Conservation (phyloP, 305 asterid species). For the Rubia tinctorum region DNA sequence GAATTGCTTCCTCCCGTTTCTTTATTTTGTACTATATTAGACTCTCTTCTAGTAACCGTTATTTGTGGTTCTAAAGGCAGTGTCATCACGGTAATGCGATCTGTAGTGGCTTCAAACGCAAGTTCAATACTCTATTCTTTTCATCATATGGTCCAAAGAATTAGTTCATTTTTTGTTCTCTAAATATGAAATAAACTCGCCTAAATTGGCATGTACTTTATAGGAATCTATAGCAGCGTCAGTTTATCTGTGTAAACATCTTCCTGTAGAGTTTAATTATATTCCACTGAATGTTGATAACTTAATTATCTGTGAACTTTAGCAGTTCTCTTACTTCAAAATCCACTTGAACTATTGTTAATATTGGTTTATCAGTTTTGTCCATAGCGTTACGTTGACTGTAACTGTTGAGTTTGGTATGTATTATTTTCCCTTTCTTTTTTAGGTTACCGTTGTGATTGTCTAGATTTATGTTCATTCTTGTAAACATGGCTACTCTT, state of each 20-base stretch:
- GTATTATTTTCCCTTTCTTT: too few relatives aligned
- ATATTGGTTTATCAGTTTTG: too few relatives aligned
- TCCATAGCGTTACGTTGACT: too few relatives aligned
- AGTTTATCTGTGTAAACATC: not conserved
- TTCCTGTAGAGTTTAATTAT: not conserved
- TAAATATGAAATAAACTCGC: not conserved
- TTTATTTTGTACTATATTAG: not conserved
- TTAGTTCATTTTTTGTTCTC: not conserved
- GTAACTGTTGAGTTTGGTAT: too few relatives aligned
- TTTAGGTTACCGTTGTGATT: too few relatives aligned
- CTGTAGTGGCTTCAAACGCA: constrained; percentile 95
- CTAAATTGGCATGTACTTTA: not conserved
- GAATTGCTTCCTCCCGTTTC: not conserved
- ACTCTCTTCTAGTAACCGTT: constrained; percentile 12
- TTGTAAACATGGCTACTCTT: too few relatives aligned
- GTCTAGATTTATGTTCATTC: too few relatives aligned
- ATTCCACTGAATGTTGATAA: not conserved
- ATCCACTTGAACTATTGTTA: too few relatives aligned
- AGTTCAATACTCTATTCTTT: constrained; percentile 39
- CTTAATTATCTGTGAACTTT: not conserved
- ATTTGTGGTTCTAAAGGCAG: constrained; percentile 41
- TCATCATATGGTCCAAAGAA: not conserved
- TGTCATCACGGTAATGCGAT: constrained; percentile 91
- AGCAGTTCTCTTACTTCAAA: not conserved
- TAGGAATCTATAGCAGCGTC: not conserved